These are phyloP conservation scores for Candida quercuum DNA, from an alignment of 805 yeast genomes.

Conservation along the genomic window DNA sequence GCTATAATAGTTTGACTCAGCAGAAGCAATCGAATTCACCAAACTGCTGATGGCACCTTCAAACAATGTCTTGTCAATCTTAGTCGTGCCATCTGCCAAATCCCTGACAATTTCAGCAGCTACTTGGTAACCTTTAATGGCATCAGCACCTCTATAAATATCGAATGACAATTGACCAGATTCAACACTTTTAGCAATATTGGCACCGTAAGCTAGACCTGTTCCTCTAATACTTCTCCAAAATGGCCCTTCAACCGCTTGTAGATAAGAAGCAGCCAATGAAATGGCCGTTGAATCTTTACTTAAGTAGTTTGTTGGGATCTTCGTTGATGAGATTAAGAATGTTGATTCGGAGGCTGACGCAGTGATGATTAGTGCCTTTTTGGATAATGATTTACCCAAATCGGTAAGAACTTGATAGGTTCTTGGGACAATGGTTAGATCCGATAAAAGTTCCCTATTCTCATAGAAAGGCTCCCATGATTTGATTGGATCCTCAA, in stretches of 20 bases:
- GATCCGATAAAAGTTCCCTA: slow-evolving; percentile 1
- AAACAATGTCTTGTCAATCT: slow-evolving; percentile 54
- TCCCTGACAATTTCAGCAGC: slow-evolving; percentile 62
- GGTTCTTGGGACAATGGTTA: slow-evolving; percentile 46
- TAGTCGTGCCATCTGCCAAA: slow-evolving; percentile 46
- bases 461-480: slow-evolving; percentile 42
- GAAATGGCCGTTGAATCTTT: slow-evolving; percentile 66
- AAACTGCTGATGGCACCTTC: slow-evolving; percentile 74
- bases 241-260: slow-evolving; percentile 92
- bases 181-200: slow-evolving; percentile 53
- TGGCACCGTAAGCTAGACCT: slow-evolving; percentile 90
- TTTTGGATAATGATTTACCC: slow-evolving; percentile 46
- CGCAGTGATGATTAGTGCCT: slow-evolving; percentile 61
- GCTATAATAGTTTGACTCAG: slow-evolving; percentile 56
- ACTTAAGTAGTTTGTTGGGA: slow-evolving; percentile 50
- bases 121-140: slow-evolving; percentile 52
- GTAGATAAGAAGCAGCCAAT: slow-evolving; percentile 69
- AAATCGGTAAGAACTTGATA: slow-evolving; percentile 45
- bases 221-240: slow-evolving; percentile 96
- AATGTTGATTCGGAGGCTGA: slow-evolving; percentile 85
- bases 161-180: slow-evolving; percentile 60
- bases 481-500: slow-evolving; percentile 50
- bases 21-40: slow-evolving; percentile 64
- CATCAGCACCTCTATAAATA: slow-evolving; percentile 82
- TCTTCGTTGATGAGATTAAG: slow-evolving; percentile 51